Conservation (phyloP, 768 basidiomycete genomes). For the Boletellus emodensis region DNA sequence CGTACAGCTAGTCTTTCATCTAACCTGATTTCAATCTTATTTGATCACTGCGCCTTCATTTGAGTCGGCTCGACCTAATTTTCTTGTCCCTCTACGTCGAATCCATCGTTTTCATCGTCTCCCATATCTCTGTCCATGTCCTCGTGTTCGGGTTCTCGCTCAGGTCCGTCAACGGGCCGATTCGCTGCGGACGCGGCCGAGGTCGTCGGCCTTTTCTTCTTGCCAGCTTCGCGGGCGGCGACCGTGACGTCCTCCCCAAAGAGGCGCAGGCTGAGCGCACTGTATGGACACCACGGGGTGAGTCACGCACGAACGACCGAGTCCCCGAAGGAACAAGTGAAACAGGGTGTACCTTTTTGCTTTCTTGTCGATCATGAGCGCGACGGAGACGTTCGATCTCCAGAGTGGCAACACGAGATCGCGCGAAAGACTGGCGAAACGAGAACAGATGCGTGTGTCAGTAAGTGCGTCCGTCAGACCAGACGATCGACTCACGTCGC, state of each 20-base stretch:
- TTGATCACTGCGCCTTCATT: too few relatives aligned
- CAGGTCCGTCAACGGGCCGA: neutral
- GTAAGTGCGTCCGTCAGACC: neutral
- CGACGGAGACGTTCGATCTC: conserved; percentile 85
- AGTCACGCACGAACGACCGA: neutral
- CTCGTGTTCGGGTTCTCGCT: conserved; percentile 1
- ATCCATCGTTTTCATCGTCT: conserved; percentile 6
- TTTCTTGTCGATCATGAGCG: conserved; percentile 94
- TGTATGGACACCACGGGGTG: conserved; percentile 28
- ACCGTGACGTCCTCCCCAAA: conserved; percentile 77
- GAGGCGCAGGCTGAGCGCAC: conserved; percentile 81
- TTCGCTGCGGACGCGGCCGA: neutral
- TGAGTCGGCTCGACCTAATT: neutral
- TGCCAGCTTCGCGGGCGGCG: conserved; percentile 37
- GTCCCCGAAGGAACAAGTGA: neutral
- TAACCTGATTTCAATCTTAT: too few relatives aligned
- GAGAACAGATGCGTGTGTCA: neutral
- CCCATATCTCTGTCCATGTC: conserved; percentile 3
- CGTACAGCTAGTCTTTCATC: too few relatives aligned
- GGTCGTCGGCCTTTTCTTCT: conserved; percentile 15
- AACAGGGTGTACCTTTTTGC: conserved; percentile 71
- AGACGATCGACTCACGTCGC: conserved; percentile 44
- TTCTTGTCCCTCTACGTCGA: conserved; percentile 10
- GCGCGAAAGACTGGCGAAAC: conserved; percentile 54
- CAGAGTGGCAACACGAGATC: conserved; percentile 91